Percentiles rank a stretch among this genome's conserved stretches.
These are phyloP conservation scores for Perkinsus olseni DNA, from an alignment of 169 alveolate genomes.

Conservation along the genomic window DNA sequence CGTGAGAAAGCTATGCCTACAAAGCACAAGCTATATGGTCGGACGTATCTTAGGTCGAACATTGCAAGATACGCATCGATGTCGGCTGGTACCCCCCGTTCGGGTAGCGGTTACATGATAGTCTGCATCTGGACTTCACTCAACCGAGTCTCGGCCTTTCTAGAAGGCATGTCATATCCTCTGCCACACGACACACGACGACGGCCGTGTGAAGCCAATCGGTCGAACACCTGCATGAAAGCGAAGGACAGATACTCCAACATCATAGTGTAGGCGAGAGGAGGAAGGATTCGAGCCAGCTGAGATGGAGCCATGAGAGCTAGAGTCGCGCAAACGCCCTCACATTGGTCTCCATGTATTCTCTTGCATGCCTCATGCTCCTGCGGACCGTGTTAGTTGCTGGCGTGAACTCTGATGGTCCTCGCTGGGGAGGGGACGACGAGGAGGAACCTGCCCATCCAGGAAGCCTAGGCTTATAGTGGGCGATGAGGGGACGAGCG, in stretches of 20 bases:
- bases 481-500: no score
- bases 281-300: no score
- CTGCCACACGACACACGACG: no score
- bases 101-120: no score
- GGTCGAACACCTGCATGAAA: background rate
- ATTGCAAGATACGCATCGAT: no score
- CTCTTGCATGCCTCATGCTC: background rate
- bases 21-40: background rate
- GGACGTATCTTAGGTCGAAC: background rate
- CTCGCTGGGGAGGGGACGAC: no score
- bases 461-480: no score
- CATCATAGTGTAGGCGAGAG: no score
- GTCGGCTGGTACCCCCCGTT: background rate
- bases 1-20: background rate
- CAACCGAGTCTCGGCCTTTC: background rate
- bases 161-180: background rate
- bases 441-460: no score
- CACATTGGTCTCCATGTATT: background rate
- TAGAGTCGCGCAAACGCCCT: background rate
- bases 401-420: no score
- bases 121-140: background rate
- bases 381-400: background rate
- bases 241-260: no score
- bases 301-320: no score
- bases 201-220: background rate